Base-by-base conservation (phyloP, 345 rosid species). In the Tarenaya hassleriana region DNA sequence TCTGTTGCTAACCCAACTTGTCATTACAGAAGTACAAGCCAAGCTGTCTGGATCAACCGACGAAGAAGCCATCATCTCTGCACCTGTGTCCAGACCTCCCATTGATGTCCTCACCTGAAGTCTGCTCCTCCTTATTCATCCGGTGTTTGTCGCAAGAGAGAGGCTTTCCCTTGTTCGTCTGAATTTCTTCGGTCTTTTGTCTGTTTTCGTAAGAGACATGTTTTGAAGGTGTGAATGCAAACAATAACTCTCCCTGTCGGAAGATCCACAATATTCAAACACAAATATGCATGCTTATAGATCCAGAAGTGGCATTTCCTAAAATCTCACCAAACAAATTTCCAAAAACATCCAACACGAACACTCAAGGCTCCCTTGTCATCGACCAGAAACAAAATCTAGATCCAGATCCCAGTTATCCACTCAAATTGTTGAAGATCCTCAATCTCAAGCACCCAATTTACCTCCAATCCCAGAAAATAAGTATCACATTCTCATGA, bases 1-100 rank as follows among this genome's bases (percentile, higher is more conserved):
- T 31, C 66, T 92, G 52, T 66, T 92, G 61, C 81, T 92, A 41
- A 88, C 94, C 21, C 79, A 60, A 67, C 94, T 88, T 39, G 77
- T 88, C 2, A 38, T 80, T 46, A 76, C 83, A 4, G 98, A 92
- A 66, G 80, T 88, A 37, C 61, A 79, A 34, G 75, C 72, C 10
- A 63, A 79, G 72, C 20, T 87, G 16, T 68, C 56, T 8, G 78
- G 76, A 58, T 73, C 88, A 17, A 7, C 62, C 3, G 61, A 63
- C 0, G 61, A 59, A 13, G 70, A 43, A 10, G 56, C 21, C 21
- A 56, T 7, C 7, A 56, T 7, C 7, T 41, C 20, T 47, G 38
- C 49, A 1, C n/a, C 61, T 14, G 60, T 43, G 9, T 5, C 33
- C 6, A 67, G 41, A 53, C 41, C 71, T 53, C 71, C 71, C 57